These are phyloP conservation scores for Fusarium keratoplasticum DNA, from an alignment of 2,329 filamentous ascomycete genomes.

Conservation along the genomic window DNA sequence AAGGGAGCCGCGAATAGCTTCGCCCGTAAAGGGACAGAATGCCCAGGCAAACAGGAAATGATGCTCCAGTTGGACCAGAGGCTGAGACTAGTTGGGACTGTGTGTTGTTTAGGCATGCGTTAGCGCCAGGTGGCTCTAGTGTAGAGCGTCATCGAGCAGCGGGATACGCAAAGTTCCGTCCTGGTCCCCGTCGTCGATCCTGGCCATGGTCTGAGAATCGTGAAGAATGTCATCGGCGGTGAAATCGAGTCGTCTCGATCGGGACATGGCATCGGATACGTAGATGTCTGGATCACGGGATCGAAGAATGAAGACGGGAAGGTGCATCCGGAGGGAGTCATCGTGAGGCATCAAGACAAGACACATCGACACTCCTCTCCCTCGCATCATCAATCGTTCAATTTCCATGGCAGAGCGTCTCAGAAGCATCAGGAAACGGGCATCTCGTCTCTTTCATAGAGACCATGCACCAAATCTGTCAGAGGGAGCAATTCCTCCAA, in stretches of 20 bases:
- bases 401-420: slow-evolving; percentile 26
- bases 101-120: slow-evolving; percentile 16
- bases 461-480: neutral
- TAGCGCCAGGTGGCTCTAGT: slow-evolving; percentile 18
- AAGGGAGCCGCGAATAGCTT: slow-evolving; percentile 12
- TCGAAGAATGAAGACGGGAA: neutral
- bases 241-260: neutral
- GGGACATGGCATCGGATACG: slow-evolving; percentile 16
- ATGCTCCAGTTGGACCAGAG: slow-evolving; percentile 6
- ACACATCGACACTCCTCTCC: neutral
- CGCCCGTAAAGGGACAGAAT: slow-evolving; percentile 8
- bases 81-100: slow-evolving; percentile 24
- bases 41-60: slow-evolving; percentile 16
- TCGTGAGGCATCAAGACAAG: slow-evolving; percentile 13
- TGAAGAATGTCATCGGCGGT: slow-evolving; percentile 8
- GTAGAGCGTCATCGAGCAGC: slow-evolving; percentile 25
- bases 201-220: neutral
- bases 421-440: slow-evolving; percentile 34
- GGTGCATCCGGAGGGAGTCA: neutral
- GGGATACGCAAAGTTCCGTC: slow-evolving; percentile 22
- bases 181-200: slow-evolving; percentile 36
- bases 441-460: slow-evolving; percentile 29
- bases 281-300: neutral
- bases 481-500: neutral
- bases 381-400: neutral